phyloP scores from a whole-genome alignment of 163 green algal genomes.

The Picocystis sp. region DNA sequence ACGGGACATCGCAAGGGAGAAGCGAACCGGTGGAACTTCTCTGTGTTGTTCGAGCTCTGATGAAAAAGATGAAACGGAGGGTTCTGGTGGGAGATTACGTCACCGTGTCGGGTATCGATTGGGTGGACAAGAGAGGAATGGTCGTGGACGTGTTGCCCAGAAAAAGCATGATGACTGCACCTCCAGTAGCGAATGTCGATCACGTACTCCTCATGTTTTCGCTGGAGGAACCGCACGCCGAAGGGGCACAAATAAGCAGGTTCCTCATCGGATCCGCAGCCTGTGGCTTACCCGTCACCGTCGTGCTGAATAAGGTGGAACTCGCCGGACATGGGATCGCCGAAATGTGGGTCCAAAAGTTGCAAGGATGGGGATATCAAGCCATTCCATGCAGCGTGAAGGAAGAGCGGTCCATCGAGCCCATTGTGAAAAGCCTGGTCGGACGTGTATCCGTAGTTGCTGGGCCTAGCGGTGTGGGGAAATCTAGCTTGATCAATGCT shows the following conservation, averaged over 20 bases:
- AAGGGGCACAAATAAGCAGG: slow-evolving; percentile 50
- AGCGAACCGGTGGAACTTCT: slow-evolving; percentile 38
- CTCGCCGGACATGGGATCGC: slow-evolving; percentile 26
- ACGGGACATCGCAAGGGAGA: background rate
- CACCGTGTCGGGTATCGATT: slow-evolving; percentile 37
- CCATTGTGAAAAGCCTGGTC: slow-evolving; percentile 31
- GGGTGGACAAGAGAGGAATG: slow-evolving; percentile 25
- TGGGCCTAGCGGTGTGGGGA: slow-evolving; percentile 78
- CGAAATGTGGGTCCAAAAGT: slow-evolving; percentile 18
- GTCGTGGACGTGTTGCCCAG: slow-evolving; percentile 48
- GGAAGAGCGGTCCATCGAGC: slow-evolving; percentile 33
- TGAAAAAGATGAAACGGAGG: slow-evolving; percentile 74
- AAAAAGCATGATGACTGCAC: slow-evolving; percentile 44
- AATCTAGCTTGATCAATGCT: slow-evolving; percentile 88
- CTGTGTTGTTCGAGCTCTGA: slow-evolving; percentile 59
- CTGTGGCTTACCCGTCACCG: slow-evolving; percentile 46
- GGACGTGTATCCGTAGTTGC: slow-evolving; percentile 51
- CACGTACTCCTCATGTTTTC: slow-evolving; percentile 29
- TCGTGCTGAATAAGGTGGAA: slow-evolving; percentile 89
- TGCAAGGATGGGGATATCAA: slow-evolving; percentile 63
- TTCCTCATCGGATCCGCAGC: slow-evolving; percentile 74
- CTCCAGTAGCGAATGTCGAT: slow-evolving; percentile 79
- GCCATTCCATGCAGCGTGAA: slow-evolving; percentile 46
- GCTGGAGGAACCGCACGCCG: slow-evolving; percentile 17
- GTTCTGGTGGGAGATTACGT: slow-evolving; percentile 78